These are phyloP conservation scores for Penicillium fuscoglaucum DNA, from an alignment of 2,329 filamentous ascomycete genomes.

Conservation along the genomic window DNA sequence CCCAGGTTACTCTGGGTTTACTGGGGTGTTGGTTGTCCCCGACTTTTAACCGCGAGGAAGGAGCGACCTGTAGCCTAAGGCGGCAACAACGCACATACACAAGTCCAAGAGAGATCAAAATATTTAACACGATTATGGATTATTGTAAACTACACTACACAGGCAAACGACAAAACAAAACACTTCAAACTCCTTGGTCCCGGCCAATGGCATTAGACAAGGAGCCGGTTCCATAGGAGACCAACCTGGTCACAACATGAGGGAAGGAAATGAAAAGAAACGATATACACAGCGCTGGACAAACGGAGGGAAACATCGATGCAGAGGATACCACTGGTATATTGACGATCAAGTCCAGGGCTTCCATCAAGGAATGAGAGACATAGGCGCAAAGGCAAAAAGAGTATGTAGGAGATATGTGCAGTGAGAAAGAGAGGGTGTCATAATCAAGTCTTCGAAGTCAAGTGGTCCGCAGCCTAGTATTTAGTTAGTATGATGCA, in stretches of 20 bases:
- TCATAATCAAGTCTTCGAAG: conserved; percentile 40
- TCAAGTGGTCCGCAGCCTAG: conserved; percentile 44
- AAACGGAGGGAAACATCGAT: conserved; percentile 7
- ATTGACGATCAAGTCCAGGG: conserved; percentile 10
- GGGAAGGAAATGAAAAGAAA: background rate
- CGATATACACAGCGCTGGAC: conserved; percentile 13
- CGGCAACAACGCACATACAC: too few relatives aligned
- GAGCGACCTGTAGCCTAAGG: too few relatives aligned
- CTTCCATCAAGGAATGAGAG: conserved; percentile 20
- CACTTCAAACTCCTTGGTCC: conserved; percentile 7
- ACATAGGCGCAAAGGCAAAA: conserved; percentile 18
- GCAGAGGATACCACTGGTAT: conserved; percentile 2
- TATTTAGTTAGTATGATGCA: conserved; percentile 7
- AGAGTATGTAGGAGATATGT: conserved; percentile 27
- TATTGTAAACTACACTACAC: conserved; percentile 26
- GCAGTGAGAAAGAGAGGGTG: conserved; percentile 14
- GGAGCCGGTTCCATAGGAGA: conserved; percentile 1
- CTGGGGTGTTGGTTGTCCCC: too few relatives aligned
- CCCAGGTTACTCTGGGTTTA: background rate
- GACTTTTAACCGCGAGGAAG: too few relatives aligned
- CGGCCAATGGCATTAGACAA: background rate
- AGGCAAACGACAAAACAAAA: background rate
- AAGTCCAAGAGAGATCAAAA: background rate
- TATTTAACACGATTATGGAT: conserved; percentile 16
- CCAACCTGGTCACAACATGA: background rate